Evolutionary conservation across 2,329 filamentous ascomycete genomes (phyloP), one percentile per base, ranked within the genome.

Genomic region (Pseudophaeomoniella oleicola): DNA sequence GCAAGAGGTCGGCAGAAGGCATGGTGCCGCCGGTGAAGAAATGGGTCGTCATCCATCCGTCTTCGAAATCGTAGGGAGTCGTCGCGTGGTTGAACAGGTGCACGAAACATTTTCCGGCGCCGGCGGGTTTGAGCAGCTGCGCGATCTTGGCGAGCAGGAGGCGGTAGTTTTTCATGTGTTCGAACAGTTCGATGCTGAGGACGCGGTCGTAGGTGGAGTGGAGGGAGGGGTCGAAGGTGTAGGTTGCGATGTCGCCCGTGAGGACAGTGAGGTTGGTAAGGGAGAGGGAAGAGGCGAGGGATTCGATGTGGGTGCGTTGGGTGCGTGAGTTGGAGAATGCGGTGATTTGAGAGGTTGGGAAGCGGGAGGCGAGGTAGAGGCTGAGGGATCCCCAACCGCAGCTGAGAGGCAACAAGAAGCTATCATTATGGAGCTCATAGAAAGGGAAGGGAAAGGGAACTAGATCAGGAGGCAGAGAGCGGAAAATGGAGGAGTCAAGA

Each of bases 111-210:
- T 80, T 79, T 3, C 78, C 78, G 1, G 64, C 63, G 22, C 9
- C n/a, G 0, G 14, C 32, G n/a, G 73, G 69, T 44, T 71, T 75
- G 37, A 82, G 58, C 2, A 75, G 66, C 18, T 66, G 60, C 3
- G 64, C 50, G 12, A 81, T 58, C 53, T 82, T 82, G 31, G 67
- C 65, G 59, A 82, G 70, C 16, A 82, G 66, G 10, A 73, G 58
- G 42, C 77, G 69, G 54, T 82, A 81, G 54, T 82, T 82, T 53
- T 82, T 82, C 77, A 82, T 81, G 54, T 82, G 78, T 52, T 82
- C 78, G 49, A 83, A 81, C 10, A 82, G 63, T 65, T 81, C 78
- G 42, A 82, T 77, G 5, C 72, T 76, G 12, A 82, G 61, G 1
- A 81, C 72, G 10, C 78, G 66, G 50, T 82, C 78, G 46, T 73